A percentile compares a stretch with the other conserved stretches of the same genome.
Evolutionary conservation across 371 early-diverging fungal genomes (phyloP).

Genomic region (Funneliformis caledonium): DNA sequence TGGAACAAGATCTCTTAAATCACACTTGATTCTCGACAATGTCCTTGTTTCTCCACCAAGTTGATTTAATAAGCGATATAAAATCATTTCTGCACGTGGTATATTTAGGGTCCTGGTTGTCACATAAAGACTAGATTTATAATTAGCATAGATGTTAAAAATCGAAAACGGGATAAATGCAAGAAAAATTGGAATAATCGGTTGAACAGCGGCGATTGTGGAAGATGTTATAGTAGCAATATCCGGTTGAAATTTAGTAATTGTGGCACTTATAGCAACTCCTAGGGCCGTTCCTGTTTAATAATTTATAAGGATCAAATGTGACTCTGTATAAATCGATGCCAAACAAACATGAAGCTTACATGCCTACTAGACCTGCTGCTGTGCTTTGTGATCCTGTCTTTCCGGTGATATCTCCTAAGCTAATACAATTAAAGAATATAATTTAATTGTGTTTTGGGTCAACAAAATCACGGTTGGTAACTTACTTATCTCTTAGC

Average conservation of each 20-base stretch:
- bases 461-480: neutral
- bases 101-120: slow-evolving; percentile 61
- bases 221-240: slow-evolving; percentile 37
- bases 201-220: slow-evolving; percentile 43
- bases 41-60: slow-evolving; percentile 27
- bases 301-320: neutral
- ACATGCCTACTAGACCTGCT: slow-evolving; percentile 75
- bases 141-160: slow-evolving; percentile 58
- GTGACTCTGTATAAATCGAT: neutral
- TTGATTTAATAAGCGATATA: slow-evolving; percentile 43
- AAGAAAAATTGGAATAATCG: slow-evolving; percentile 50
- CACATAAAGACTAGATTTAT: slow-evolving; percentile 59
- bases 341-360: neutral
- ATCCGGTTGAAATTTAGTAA: slow-evolving; percentile 40
- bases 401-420: slow-evolving; percentile 83
- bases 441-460: neutral
- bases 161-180: slow-evolving; percentile 59
- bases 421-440: slow-evolving; percentile 42
- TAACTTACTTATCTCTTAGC: slow-evolving; percentile 61
- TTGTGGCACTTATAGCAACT: slow-evolving; percentile 52
- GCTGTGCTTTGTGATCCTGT: slow-evolving; percentile 77
- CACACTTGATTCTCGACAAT: slow-evolving; percentile 26
- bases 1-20: slow-evolving; percentile 35
- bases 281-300: slow-evolving; percentile 54
- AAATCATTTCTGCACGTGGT: slow-evolving; percentile 57